A percentile compares a stretch with the other conserved stretches of the same genome.
These are phyloP conservation scores for Panus rudis DNA, from an alignment of 768 basidiomycete species.

Conservation along the genomic window DNA sequence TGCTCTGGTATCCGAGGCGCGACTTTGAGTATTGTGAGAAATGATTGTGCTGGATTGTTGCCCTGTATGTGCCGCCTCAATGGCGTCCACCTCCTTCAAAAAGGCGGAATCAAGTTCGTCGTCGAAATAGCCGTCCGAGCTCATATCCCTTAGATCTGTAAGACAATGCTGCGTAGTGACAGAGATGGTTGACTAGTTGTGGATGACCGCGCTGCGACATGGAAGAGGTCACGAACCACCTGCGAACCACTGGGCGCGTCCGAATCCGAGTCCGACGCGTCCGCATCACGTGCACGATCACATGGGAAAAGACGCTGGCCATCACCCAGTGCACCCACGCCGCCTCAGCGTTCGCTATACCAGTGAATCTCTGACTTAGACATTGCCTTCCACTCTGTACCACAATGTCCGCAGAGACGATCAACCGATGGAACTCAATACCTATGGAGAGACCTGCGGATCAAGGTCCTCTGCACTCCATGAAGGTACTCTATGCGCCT, in stretches of 20 bases:
- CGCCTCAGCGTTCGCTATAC: no score
- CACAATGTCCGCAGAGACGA: conserved; percentile 54
- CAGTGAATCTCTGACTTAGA: no score
- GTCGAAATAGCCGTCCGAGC: conserved; percentile 71
- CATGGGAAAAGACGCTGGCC: no score
- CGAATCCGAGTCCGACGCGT: no score
- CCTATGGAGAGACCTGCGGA: conserved; percentile 35
- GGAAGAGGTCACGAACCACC: no score
- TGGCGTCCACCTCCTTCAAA: conserved; percentile 56
- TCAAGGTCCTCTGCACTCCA: conserved; percentile 11
- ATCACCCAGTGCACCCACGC: no score
- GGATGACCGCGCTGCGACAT: no score
- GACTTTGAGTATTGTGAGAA: conserved; percentile 14
- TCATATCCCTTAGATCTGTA: no score
- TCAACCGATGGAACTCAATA: conserved; percentile 72
- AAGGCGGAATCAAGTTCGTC: conserved; percentile 54
- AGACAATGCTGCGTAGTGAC: no score
- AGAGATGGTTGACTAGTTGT: no score
- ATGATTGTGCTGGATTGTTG: background rate
- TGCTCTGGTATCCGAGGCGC: conserved; percentile 7
- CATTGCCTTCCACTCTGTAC: conserved; percentile 2
- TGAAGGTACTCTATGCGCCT: conserved; percentile 68
- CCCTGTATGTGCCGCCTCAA: conserved; percentile 50
- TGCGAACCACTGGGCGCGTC: no score
- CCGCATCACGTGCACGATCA: no score